Conservation (phyloP, 2,329 filamentous ascomycete species). For the Cytospora piceae region DNA sequence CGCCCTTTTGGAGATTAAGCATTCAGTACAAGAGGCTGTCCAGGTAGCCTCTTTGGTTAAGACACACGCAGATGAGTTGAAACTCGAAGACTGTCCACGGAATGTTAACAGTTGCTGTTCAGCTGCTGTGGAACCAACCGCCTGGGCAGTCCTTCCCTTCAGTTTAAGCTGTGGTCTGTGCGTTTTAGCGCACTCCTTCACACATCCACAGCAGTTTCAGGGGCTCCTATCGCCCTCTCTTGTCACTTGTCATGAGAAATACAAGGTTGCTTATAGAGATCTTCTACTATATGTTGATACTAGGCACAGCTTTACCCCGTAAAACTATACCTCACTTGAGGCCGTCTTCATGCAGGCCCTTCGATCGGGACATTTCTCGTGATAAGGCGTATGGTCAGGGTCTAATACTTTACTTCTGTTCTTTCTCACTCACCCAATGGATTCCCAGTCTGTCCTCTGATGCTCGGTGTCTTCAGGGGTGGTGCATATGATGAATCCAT, state of each 20-base stretch:
- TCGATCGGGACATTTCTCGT: too few species aligned
- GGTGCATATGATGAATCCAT: conserved; percentile 6
- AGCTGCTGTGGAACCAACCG: not conserved
- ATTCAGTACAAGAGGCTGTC: not conserved
- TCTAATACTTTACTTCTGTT: too few species aligned
- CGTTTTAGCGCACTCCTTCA: not conserved
- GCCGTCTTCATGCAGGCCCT: too few species aligned
- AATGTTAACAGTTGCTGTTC: not conserved
- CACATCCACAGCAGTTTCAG: not conserved
- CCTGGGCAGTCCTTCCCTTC: not conserved
- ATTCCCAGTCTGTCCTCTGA: not conserved
- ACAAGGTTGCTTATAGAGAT: too few species aligned
- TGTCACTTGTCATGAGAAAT: too few species aligned
- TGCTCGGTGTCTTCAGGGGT: conserved; percentile 11
- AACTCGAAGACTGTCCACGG: not conserved
- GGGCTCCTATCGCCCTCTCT: not conserved
- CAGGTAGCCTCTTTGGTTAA: not conserved
- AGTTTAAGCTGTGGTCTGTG: conserved; percentile 28
- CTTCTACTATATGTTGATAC: too few species aligned
- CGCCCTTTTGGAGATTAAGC: not conserved
- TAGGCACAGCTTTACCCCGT: too few species aligned
- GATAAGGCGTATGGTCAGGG: too few species aligned
- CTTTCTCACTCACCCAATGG: too few species aligned
- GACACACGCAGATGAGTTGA: not conserved
- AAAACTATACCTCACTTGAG: too few species aligned